Evolutionary conservation across 78 protist species (phyloP).

Genomic region (Pigoraptor vietnamica): DNA sequence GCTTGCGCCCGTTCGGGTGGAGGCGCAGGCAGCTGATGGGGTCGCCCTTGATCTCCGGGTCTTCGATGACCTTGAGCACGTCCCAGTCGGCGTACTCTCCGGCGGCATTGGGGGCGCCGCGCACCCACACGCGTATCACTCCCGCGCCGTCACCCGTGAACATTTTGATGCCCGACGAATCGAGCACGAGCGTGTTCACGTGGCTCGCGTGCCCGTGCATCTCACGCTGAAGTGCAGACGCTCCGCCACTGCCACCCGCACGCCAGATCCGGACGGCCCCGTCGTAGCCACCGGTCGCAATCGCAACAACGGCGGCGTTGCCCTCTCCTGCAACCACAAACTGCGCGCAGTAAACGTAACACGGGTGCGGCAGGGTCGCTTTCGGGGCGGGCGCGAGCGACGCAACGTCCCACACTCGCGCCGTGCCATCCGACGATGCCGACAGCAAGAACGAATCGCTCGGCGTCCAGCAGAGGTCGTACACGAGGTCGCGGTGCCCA

Average conservation of each 20-base stretch:
- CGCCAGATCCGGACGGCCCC: background rate
- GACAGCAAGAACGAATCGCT: background rate
- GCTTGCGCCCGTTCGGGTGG: slow-evolving; percentile 1
- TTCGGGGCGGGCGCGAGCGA: background rate
- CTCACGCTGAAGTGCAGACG: background rate
- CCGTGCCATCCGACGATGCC: background rate
- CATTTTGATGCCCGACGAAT: background rate
- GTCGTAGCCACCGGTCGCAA: background rate
- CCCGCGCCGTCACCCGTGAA: slow-evolving; percentile 1
- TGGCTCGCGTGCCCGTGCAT: background rate
- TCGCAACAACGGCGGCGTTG: background rate
- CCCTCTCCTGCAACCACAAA: background rate
- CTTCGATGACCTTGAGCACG: background rate
- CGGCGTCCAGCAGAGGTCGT: background rate
- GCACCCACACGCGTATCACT: background rate
- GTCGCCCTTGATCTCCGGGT: background rate
- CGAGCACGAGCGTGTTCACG: background rate
- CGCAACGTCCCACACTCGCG: slow-evolving; percentile 1
- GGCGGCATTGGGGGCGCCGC: background rate
- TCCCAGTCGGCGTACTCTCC: background rate
- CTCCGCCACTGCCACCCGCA: background rate
- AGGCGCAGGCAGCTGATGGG: background rate
- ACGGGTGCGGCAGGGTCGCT: background rate
- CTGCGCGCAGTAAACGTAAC: background rate
- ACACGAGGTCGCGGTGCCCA: background rate